Percentiles rank a stretch among this genome's conserved stretches.
phyloP scores from a whole-genome alignment of 352 stramenopile species.

The Phytophthora colocasiae region DNA sequence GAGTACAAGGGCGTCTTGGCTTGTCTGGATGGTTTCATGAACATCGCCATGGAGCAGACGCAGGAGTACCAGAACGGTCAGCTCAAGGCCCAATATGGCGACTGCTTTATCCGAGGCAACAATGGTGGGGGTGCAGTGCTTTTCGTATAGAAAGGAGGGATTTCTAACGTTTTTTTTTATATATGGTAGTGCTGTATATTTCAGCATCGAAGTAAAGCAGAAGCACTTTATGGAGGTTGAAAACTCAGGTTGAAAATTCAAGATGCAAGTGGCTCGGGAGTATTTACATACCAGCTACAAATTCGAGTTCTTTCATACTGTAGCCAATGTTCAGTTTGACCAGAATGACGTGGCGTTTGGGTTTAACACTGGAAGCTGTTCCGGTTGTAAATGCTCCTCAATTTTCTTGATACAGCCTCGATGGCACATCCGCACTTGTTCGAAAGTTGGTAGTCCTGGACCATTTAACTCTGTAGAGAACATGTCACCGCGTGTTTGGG shows the following conservation, averaged over 20 bases:
- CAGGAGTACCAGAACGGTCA: constrained; percentile 99
- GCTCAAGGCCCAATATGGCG: constrained; percentile 99
- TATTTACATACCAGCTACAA: too few species aligned
- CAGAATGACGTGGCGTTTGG: constrained; percentile 70
- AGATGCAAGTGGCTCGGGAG: too few species aligned
- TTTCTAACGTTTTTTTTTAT: constrained; percentile 2
- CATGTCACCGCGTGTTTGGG: neutral
- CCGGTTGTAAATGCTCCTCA: constrained; percentile 36
- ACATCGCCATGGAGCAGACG: constrained; percentile 99
- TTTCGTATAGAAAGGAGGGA: neutral
- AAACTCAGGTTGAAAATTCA: too few species aligned
- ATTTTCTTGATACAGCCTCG: constrained; percentile 73
- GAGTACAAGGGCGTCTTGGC: constrained; percentile 98
- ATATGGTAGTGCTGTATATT: constrained; percentile 80
- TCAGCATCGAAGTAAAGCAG: constrained; percentile 76
- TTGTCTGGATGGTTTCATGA: constrained; percentile 99
- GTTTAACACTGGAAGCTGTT: constrained; percentile 54
- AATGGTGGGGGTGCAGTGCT: constrained; percentile 88
- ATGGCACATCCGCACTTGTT: constrained; percentile 68
- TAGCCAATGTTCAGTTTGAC: constrained; percentile 16
- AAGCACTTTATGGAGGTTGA: too few species aligned
- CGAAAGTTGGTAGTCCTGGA: constrained; percentile 36
- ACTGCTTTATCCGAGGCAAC: constrained; percentile 99
- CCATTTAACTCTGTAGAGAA: neutral
- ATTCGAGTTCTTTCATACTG: too few species aligned